Evolutionary conservation across 148 eudicot species (phyloP).

Genomic region (Fagopyrum homotropicum): DNA sequence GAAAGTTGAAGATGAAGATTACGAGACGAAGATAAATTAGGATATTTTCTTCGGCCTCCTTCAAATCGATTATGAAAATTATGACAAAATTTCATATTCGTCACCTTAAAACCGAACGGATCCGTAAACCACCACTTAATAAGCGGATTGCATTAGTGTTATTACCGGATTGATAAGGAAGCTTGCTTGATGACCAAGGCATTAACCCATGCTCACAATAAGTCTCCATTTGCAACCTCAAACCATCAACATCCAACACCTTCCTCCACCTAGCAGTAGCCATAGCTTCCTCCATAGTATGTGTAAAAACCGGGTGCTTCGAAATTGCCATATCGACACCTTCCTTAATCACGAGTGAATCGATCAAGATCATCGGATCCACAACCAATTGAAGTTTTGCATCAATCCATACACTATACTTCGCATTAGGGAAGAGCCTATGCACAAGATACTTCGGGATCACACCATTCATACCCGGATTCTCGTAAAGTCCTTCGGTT

Average conservation of each 20-base stretch:
- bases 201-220: conserved; percentile 79
- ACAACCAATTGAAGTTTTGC: conserved; percentile 82
- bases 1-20: no score
- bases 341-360: conserved; percentile 56
- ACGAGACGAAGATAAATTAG: no score
- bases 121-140: no score
- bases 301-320: conserved; percentile 54
- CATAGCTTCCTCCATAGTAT: conserved; percentile 94
- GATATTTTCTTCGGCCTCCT: no score
- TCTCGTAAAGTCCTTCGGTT: conserved; percentile 34
- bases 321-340: conserved; percentile 85
- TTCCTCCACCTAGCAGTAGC: conserved; percentile 94
- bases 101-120: no score
- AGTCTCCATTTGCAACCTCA: conserved; percentile 70
- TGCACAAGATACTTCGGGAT: conserved; percentile 84
- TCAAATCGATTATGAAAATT: no score
- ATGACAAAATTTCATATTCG: no score
- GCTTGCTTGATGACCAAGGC: conserved; percentile 75
- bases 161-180: conserved; percentile 81
- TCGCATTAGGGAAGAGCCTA: conserved; percentile 73
- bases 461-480: conserved; percentile 87
- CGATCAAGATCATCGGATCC: conserved; percentile 79
- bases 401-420: conserved; percentile 80
- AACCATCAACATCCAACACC: conserved; percentile 68
- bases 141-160: not conserved